A percentile compares a stretch with the other conserved stretches of the same genome.
phyloP scores from a whole-genome alignment of 2,329 filamentous ascomycete genomes.

The Diaporthe australafricana region DNA sequence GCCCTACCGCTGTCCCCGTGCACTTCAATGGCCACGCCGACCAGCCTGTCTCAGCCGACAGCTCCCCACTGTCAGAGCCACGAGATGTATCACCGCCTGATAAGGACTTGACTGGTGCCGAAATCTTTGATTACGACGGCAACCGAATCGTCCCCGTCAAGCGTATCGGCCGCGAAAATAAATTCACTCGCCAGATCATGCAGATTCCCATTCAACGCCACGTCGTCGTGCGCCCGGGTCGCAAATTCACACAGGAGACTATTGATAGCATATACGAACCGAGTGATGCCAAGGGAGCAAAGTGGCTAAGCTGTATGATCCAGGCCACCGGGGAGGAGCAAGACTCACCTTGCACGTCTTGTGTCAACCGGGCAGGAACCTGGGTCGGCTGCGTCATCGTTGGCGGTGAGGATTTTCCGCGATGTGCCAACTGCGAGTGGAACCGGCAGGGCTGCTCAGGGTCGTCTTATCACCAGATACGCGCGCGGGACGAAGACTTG shows the following conservation, averaged over 20 bases:
- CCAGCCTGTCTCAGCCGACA: slow-evolving; percentile 18
- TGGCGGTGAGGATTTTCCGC: slow-evolving; percentile 54
- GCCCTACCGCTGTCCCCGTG: slow-evolving; percentile 11
- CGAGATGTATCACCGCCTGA: slow-evolving; percentile 27
- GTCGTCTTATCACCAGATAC: slow-evolving; percentile 35
- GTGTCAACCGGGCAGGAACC: slow-evolving; percentile 55
- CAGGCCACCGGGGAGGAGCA: slow-evolving; percentile 60
- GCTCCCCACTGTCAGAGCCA: slow-evolving; percentile 32
- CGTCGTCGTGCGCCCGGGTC: slow-evolving; percentile 55
- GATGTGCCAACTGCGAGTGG: slow-evolving; percentile 66
- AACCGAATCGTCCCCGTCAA: slow-evolving; percentile 52
- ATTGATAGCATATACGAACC: slow-evolving; percentile 56
- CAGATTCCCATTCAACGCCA: slow-evolving; percentile 51
- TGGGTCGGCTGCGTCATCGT: slow-evolving; percentile 60
- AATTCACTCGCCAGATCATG: slow-evolving; percentile 52
- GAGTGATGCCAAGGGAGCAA: slow-evolving; percentile 55
- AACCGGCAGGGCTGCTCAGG: slow-evolving; percentile 46
- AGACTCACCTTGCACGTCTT: slow-evolving; percentile 53
- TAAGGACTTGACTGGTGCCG: slow-evolving; percentile 42
- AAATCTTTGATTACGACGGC: slow-evolving; percentile 53
- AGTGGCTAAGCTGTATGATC: slow-evolving; percentile 62
- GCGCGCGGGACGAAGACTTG: slow-evolving; percentile 23
- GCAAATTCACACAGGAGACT: slow-evolving; percentile 54
- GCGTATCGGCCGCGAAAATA: slow-evolving; percentile 52
- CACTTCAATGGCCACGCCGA: slow-evolving; percentile 2